These are phyloP conservation scores for Fraxinus xanthoxyloides DNA, from an alignment of 305 asterid species.

Conservation along the genomic window DNA sequence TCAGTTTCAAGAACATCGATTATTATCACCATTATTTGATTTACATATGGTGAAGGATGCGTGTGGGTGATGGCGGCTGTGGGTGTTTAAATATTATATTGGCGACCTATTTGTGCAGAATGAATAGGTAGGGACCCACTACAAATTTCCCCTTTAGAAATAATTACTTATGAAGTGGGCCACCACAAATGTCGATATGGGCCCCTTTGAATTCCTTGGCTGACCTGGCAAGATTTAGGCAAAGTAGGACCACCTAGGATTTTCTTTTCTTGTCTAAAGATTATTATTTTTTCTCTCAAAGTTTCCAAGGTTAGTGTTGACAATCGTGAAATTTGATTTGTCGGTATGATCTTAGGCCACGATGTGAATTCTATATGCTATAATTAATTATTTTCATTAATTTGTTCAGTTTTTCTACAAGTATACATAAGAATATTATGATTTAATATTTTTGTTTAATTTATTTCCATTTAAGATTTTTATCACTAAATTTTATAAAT, in stretches of 20 bases:
- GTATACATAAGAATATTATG: not conserved
- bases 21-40: not conserved
- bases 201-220: constrained; percentile 22
- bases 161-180: not conserved
- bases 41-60: not conserved
- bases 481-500: too few species aligned
- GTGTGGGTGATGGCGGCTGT: not conserved
- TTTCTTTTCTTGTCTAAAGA: not conserved
- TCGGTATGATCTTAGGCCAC: not conserved
- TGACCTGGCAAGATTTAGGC: constrained; percentile 12
- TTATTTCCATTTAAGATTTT: too few species aligned
- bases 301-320: not conserved
- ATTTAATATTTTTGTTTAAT: not conserved
- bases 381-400: too few species aligned
- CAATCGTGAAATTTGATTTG: not conserved
- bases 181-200: constrained; percentile 9
- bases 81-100: not conserved
- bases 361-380: not conserved
- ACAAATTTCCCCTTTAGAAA: not conserved
- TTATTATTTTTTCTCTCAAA: not conserved
- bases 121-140: not conserved
- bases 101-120: not conserved
- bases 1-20: not conserved
- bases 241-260: not conserved
- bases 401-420: not conserved